phyloP scores from a whole-genome alignment of 768 basidiomycete species.

The Artomyces pyxidatus region DNA sequence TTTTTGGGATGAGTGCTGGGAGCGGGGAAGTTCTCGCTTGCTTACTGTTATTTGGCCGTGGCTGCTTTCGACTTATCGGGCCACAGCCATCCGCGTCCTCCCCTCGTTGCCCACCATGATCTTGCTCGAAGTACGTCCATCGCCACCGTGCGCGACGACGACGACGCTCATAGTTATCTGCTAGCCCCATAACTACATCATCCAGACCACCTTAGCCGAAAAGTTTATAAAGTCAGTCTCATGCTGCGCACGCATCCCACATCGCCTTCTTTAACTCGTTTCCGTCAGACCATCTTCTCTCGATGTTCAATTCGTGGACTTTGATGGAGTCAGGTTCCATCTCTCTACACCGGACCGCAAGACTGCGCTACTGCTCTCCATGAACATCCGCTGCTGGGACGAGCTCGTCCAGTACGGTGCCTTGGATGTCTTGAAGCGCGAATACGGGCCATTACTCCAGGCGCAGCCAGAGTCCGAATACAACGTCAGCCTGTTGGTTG shows the following conservation, averaged over 20 bases:
- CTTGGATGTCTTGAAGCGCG: constrained; percentile 63
- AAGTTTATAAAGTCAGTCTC: constrained; percentile 72
- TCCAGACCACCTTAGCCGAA: constrained; percentile 81
- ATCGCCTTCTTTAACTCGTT: constrained; percentile 4
- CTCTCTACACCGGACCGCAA: constrained; percentile 84
- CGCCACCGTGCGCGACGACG: too few relatives aligned
- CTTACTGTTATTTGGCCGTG: constrained; percentile 18
- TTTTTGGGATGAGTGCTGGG: constrained; percentile 5
- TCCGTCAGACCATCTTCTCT: constrained; percentile 76
- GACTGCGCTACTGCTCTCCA: constrained; percentile 77
- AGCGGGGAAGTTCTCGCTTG: constrained; percentile 12
- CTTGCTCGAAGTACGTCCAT: constrained; percentile 62
- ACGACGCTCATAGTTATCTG: not conserved
- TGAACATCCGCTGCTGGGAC: constrained; percentile 97
- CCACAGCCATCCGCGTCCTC: not conserved
- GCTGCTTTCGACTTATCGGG: not conserved
- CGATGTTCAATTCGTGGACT: constrained; percentile 97
- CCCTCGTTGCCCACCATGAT: constrained; percentile 45
- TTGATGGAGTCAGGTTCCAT: constrained; percentile 93
- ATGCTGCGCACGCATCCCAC: constrained; percentile 9
- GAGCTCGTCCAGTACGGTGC: constrained; percentile 88
- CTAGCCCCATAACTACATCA: constrained; percentile 88
- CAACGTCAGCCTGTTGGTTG: constrained; percentile 79
- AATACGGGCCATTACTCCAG: constrained; percentile 71
- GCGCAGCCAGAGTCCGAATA: constrained; percentile 77